Evolutionary conservation across 2,329 filamentous ascomycete genomes (phyloP).

Genomic region (Corinectria fuckeliana): DNA sequence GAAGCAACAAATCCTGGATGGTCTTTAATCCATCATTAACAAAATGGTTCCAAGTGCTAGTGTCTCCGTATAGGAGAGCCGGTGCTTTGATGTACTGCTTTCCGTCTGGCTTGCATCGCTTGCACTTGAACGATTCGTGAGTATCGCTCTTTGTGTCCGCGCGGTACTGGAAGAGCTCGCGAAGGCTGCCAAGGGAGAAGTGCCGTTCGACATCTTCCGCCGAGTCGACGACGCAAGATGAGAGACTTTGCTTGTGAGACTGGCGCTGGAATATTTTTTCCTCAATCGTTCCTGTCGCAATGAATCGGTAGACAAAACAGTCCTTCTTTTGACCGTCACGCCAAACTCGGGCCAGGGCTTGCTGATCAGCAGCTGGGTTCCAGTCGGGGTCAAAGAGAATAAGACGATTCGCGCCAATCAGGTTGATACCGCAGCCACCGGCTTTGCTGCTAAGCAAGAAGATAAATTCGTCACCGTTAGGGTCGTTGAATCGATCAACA

Average conservation of each 20-base stretch:
- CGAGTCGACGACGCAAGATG: constrained; percentile 94
- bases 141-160: constrained; percentile 87
- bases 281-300: constrained; percentile 95
- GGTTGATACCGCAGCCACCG: constrained; percentile 93
- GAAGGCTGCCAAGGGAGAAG: constrained; percentile 88
- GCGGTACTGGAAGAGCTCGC: constrained; percentile 94
- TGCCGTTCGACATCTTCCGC: constrained; percentile 97
- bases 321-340: constrained; percentile 99
- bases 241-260: constrained; percentile 96
- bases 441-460: constrained; percentile 98
- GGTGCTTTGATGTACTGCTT: constrained; percentile 88
- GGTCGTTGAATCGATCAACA: constrained; percentile 97
- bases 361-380: constrained; percentile 98
- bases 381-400: constrained; percentile 97
- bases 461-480: constrained; percentile 86
- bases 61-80: constrained; percentile 96
- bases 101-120: constrained; percentile 88
- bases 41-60: constrained; percentile 99
- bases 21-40: constrained; percentile 77
- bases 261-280: constrained; percentile 99
- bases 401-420: constrained; percentile 92
- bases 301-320: constrained; percentile 99
- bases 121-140: constrained; percentile 98
- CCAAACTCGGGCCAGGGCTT: constrained; percentile 96
- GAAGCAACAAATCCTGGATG: constrained; percentile 89